phyloP scores from a whole-genome alignment of 768 basidiomycete species.

The Pisolithus marmoratus region DNA sequence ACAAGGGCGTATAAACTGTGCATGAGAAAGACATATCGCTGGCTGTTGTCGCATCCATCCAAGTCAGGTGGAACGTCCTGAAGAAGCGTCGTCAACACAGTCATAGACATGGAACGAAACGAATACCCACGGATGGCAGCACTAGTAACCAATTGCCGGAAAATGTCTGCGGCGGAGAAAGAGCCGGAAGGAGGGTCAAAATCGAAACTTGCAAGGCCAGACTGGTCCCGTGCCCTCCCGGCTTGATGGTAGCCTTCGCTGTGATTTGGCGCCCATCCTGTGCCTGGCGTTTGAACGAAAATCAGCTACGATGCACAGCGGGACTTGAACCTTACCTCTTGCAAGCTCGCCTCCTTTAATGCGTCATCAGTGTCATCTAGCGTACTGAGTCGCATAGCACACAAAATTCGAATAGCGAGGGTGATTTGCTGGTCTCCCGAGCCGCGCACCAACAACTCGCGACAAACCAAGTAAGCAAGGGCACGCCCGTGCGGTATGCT shows the following conservation, averaged over 20 bases:
- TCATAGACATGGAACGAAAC: background rate
- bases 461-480: slow-evolving; percentile 57
- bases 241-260: slow-evolving; percentile 50
- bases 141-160: slow-evolving; percentile 44
- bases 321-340: slow-evolving; percentile 23
- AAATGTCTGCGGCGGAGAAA: slow-evolving; percentile 38
- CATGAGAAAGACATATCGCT: slow-evolving; percentile 54
- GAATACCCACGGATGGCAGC: slow-evolving; percentile 28
- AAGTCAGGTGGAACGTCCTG: slow-evolving; percentile 12
- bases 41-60: slow-evolving; percentile 14
- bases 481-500: slow-evolving; percentile 46
- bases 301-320: background rate
- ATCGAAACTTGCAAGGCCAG: slow-evolving; percentile 55
- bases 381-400: slow-evolving; percentile 39
- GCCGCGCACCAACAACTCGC: slow-evolving; percentile 50
- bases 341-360: slow-evolving; percentile 2
- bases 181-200: slow-evolving; percentile 43
- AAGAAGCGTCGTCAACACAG: background rate
- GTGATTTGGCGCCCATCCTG: slow-evolving; percentile 40
- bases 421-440: slow-evolving; percentile 56
- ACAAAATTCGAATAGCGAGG: slow-evolving; percentile 44
- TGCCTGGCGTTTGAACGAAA: slow-evolving; percentile 29
- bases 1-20: slow-evolving; percentile 61
- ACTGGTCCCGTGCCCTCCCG: slow-evolving; percentile 50
- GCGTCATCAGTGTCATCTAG: slow-evolving; percentile 39